Conservation (phyloP, 306 rosid species). For the Cucumis cinereus region DNA sequence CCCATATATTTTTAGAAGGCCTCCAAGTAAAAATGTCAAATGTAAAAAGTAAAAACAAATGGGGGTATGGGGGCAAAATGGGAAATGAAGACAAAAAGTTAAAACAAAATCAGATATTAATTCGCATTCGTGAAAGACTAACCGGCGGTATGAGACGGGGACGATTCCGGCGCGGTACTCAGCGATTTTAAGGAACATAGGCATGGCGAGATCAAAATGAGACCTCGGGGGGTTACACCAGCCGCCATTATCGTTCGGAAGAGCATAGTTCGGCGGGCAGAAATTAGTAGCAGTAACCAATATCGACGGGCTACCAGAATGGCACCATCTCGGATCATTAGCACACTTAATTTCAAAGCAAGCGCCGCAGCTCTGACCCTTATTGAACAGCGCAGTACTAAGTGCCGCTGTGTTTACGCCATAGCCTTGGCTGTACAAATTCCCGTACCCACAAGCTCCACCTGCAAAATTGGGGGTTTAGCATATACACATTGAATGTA, state of each 20-base stretch:
- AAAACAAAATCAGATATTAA: not conserved
- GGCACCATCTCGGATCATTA: conserved; percentile 62
- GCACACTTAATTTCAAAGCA: conserved; percentile 91
- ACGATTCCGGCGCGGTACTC: conserved; percentile 98
- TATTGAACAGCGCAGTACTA: conserved; percentile 87
- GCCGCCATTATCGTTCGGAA: conserved; percentile 85
- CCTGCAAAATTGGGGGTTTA: conserved; percentile 20
- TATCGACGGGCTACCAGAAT: conserved; percentile 86
- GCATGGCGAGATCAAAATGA: conserved; percentile 98
- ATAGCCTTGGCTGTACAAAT: conserved; percentile 90
- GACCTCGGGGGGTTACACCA: conserved; percentile 99
- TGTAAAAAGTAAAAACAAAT: no score
- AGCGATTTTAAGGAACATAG: conserved; percentile 93
- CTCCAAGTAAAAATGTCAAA: no score
- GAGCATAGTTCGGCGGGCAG: conserved; percentile 92
- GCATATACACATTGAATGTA: not conserved
- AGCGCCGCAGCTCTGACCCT: conserved; percentile 77
- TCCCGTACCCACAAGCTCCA: conserved; percentile 97
- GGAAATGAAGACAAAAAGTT: no score
- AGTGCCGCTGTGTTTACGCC: conserved; percentile 90
- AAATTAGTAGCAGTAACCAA: conserved; percentile 82
- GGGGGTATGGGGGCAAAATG: no score
- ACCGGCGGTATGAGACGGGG: conserved; percentile 88
- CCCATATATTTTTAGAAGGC: no score
- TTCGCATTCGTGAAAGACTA: not conserved